Base-by-base conservation (phyloP, 1,284 basidiomycete genomes). In the Coniferiporia weirii region DNA sequence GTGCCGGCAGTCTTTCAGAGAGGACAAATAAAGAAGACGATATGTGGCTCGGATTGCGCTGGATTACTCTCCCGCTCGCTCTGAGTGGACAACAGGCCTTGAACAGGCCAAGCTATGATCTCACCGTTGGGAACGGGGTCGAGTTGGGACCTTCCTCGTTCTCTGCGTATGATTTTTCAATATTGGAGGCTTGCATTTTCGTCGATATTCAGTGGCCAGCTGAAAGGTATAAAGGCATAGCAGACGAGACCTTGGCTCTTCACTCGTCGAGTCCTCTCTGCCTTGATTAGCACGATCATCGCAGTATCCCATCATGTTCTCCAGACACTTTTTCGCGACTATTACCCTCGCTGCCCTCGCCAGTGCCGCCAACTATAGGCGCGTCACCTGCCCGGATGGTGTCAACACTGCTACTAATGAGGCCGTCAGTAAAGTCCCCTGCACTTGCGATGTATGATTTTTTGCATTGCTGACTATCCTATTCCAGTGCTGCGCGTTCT, bases 401-500 rank as follows among this genome's bases (percentile, higher is more conserved):
- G 54, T 56, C 12, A 56, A 61, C 38, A 61, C 59, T 27, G 61
- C 64, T 2, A 56, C 51, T 27, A 45, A 61, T 46, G 56, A 53
- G 32, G 60, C 60, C 38, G 56, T 61, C 10, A 43, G 56, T 59
- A 54, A 35, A 6, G n/a, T 19, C 55, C 17, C 1, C 36, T 27
- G 13, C 12, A 47, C 6, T 9, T 38, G n/a, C n/a, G 15, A 27
- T 10, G 13, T 44, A n/a, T 45, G 12, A 27, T 27, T 19, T 17
- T 15, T 45, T 40, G 38, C 38, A 35, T 36, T 20, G 15, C 20
- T n/a, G 17, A n/a, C 20, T 35, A 4, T 19, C 15, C 3, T 47
- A 19, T 22, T 45, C 3, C 47, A 64, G 53, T 66, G 66, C 49
- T 66, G 65, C 46, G 63, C 54, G 12, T 60, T 67, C 49, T 64